Evolutionary conservation across 1,284 basidiomycete genomes (phyloP).

Genomic region (Ceratobasidium sp.): DNA sequence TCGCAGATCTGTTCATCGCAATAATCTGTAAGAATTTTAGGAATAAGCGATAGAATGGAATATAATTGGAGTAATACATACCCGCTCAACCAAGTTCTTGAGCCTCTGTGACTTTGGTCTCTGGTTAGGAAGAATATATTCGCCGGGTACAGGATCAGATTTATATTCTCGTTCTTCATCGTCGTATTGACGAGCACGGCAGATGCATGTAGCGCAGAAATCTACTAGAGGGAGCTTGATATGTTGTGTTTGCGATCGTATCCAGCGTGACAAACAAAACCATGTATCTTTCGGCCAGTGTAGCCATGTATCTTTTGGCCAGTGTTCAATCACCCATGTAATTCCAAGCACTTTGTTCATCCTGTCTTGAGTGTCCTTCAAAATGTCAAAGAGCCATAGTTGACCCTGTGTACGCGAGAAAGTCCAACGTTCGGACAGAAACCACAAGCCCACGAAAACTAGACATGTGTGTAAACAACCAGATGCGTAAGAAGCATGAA

Average conservation of each 20-base stretch:
- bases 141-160: background rate
- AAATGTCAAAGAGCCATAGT: slow-evolving; percentile 78
- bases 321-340: slow-evolving; percentile 43
- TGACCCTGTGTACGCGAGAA: slow-evolving; percentile 66
- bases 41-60: background rate
- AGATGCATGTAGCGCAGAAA: background rate
- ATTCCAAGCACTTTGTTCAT: slow-evolving; percentile 58
- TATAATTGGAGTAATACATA: background rate
- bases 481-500: no score
- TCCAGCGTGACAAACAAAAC: background rate
- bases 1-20: slow-evolving; percentile 8
- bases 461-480: slow-evolving; percentile 50
- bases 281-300: background rate
- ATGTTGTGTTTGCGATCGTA: slow-evolving; percentile 1
- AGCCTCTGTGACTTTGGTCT: slow-evolving; percentile 3
- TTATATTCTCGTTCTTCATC: slow-evolving; percentile 20
- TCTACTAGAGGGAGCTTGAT: background rate
- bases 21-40: slow-evolving; percentile 2
- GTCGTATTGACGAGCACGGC: slow-evolving; percentile 5
- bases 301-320: slow-evolving; percentile 32
- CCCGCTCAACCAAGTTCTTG: slow-evolving; percentile 29
- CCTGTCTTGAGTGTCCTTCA: slow-evolving; percentile 62
- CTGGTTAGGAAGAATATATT: background rate
- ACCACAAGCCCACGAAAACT: slow-evolving; percentile 78
- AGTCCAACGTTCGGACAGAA: slow-evolving; percentile 77